Percentiles rank a stretch among this genome's conserved stretches.
phyloP scores from a whole-genome alignment of 768 basidiomycete species.

The Suillus paluster region DNA sequence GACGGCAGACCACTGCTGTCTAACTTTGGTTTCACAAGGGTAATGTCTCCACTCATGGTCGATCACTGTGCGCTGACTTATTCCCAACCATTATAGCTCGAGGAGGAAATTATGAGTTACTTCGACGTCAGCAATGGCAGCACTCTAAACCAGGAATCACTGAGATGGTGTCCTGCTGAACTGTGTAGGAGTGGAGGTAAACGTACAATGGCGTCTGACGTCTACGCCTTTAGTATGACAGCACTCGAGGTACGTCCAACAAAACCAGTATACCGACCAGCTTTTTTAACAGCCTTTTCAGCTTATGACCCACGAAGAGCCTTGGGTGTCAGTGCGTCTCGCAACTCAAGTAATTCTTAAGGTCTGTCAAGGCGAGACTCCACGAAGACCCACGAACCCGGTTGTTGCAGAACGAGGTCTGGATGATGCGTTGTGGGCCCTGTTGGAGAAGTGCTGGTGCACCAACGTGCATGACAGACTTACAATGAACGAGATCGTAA shows the following conservation, averaged over 20 bases:
- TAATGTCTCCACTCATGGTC: conserved; percentile 19
- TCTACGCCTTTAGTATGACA: conserved; percentile 63
- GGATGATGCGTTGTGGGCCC: conserved; percentile 48
- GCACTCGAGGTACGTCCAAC: conserved; percentile 49
- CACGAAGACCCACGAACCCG: conserved; percentile 43
- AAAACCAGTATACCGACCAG: background rate
- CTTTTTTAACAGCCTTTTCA: conserved; percentile 20
- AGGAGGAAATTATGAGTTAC: conserved; percentile 51
- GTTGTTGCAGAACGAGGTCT: conserved; percentile 45
- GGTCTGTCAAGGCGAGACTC: conserved; percentile 45
- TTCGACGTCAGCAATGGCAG: conserved; percentile 6
- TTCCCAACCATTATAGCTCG: conserved; percentile 41
- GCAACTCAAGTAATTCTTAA: conserved; percentile 55
- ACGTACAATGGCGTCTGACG: conserved; percentile 51
- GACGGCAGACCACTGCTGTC: conserved; percentile 55
- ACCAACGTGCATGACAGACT: conserved; percentile 41
- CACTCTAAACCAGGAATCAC: conserved; percentile 27
- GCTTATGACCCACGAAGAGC: conserved; percentile 58
- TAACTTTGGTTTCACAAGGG: conserved; percentile 62
- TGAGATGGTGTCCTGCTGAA: conserved; percentile 59
- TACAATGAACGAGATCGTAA: conserved; percentile 40
- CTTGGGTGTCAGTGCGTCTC: conserved; percentile 51
- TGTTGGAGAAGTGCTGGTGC: conserved; percentile 50
- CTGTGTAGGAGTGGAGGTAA: conserved; percentile 52
- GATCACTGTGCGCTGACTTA: background rate